These are phyloP conservation scores for Yarrowia sp. DNA, from an alignment of 805 yeast genomes.

Conservation along the genomic window DNA sequence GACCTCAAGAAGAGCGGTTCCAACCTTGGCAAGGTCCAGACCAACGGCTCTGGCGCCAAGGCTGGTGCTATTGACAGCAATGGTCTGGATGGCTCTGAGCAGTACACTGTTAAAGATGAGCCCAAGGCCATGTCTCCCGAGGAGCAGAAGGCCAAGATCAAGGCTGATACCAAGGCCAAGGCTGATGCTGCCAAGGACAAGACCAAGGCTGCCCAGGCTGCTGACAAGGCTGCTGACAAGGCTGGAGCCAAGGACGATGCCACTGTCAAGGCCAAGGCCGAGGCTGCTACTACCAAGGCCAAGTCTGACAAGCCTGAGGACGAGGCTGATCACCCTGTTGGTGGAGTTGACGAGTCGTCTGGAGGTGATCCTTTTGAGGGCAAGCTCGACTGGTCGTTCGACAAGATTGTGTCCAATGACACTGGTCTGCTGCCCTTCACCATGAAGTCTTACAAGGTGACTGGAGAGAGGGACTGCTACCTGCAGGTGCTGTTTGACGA, in stretches of 20 bases:
- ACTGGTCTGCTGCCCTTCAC: slow-evolving; percentile 77
- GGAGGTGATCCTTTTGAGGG: slow-evolving; percentile 50
- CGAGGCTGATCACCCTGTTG: slow-evolving; percentile 28
- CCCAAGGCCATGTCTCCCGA: slow-evolving; percentile 28
- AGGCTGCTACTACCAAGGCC: slow-evolving; percentile 27
- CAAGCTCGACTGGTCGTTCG: slow-evolving; percentile 37
- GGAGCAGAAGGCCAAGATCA: slow-evolving; percentile 40
- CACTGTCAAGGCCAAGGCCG: slow-evolving; percentile 28
- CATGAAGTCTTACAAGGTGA: slow-evolving; percentile 53
- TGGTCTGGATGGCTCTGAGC: slow-evolving; percentile 6
- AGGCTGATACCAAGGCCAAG: slow-evolving; percentile 31
- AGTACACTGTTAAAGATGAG: background rate
- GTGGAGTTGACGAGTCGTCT: slow-evolving; percentile 37
- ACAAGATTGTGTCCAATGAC: slow-evolving; percentile 55
- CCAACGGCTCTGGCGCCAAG: background rate
- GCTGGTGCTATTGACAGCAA: background rate
- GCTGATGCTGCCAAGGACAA: slow-evolving; percentile 37
- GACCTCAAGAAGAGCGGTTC: slow-evolving; percentile 30
- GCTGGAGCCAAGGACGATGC: slow-evolving; percentile 41
- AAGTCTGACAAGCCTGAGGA: slow-evolving; percentile 33
- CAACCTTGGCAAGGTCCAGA: too few species aligned
- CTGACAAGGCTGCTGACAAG: slow-evolving; percentile 41
- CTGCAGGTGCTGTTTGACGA: slow-evolving; percentile 78
- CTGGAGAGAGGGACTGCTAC: slow-evolving; percentile 56
- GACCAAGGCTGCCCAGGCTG: slow-evolving; percentile 43